phyloP scores from a whole-genome alignment of 2,329 filamentous ascomycete species.

The Penicillium freii region DNA sequence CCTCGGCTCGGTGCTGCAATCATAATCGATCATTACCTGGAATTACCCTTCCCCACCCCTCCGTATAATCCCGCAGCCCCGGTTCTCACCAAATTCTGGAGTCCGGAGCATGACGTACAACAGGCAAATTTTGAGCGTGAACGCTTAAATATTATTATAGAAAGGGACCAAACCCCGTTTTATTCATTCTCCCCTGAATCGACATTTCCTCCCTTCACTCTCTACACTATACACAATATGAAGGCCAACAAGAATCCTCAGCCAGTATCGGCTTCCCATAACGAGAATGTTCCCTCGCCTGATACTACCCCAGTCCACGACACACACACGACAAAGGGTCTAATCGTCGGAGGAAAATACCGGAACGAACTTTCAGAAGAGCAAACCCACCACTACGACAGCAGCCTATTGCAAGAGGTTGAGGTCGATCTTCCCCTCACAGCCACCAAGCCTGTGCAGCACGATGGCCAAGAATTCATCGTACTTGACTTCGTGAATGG shows the following conservation, averaged over 20 bases:
- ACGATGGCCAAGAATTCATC: conserved; percentile 48
- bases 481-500: conserved; percentile 48
- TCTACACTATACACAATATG: conserved; percentile 15
- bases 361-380: conserved; percentile 24
- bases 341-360: conserved; percentile 31
- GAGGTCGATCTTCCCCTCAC: conserved; percentile 53
- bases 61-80: conserved; percentile 18
- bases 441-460: conserved; percentile 42
- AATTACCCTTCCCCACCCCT: conserved; percentile 13
- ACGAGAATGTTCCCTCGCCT: conserved; percentile 19
- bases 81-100: conserved; percentile 17
- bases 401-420: conserved; percentile 35
- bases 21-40: conserved; percentile 1
- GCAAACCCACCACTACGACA: conserved; percentile 17
- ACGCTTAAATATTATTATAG: background rate
- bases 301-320: background rate
- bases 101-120: conserved; percentile 19
- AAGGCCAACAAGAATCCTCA: conserved; percentile 24
- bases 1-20: conserved; percentile 5
- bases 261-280: conserved; percentile 26
- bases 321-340: conserved; percentile 9
- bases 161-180: background rate
- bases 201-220: background rate
- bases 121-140: background rate
- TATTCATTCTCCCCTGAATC: background rate